Base-by-base conservation (phyloP, 768 basidiomycete species). In the Sarcomyxa edulis region DNA sequence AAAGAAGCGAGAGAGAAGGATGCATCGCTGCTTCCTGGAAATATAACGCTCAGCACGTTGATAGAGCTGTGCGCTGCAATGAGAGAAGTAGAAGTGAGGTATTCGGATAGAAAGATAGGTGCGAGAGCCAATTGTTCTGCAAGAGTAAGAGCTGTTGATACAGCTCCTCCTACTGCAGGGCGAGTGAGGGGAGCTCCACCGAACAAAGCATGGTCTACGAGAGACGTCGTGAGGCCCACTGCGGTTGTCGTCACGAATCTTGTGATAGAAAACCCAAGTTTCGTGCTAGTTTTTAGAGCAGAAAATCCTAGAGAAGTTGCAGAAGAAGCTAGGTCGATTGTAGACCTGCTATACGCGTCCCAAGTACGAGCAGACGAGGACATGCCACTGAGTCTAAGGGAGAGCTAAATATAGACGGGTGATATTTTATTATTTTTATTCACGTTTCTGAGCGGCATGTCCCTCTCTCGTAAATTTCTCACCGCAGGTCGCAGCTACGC, bases 1-100 rank as follows among this genome's bases (percentile, higher is more conserved):
- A 91, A 89, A 7, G 84, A 79, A 7, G 76, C 80, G 6, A 92
- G 65, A 2, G 86, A 88, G 57, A 90, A 90, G 12, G 84, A 81
- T 2, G 86, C 81, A 44, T 89, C 88, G 50, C 78, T 81, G 50
- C 77, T 79, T 4, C 81, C 81, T 2, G 82, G 81, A 53, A 86
- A 84, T 46, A 87, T 77, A 27, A 73, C 68, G 7, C 81, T 74
- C 27, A 89, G 73, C 31, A 80, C 69, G 50, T 87, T 84, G 46
- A 89, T 76, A 18, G 86, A 85, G 46, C 77, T 74, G 42, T 85
- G 76, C 0, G 84, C 88, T 2, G 84, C 84, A 14, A 78, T 62
- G 26, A 91, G 65, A 4, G 83, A 83, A 4, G 84, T 82, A 3
- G 81, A 76, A 10, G 87, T 82, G 35, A 90, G 68, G 47, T 84